A percentile compares a stretch with the other conserved stretches of the same genome.
phyloP scores from a whole-genome alignment of 2,329 filamentous ascomycete genomes.

The Drechslerella stenobrocha region DNA sequence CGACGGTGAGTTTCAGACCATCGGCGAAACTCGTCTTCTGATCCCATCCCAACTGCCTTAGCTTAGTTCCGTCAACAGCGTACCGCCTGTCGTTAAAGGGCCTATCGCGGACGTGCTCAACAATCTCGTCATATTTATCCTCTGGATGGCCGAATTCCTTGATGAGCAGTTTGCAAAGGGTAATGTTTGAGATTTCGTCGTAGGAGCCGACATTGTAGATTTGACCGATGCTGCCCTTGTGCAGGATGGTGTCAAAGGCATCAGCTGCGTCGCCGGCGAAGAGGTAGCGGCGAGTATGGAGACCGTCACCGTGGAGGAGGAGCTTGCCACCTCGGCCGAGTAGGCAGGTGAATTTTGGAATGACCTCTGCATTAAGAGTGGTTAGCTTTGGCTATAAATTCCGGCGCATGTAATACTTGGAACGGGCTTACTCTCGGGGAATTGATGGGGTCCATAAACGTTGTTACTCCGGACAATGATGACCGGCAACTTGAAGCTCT shows the following conservation, averaged over 20 bases:
- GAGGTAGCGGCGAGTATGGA: slow-evolving; percentile 73
- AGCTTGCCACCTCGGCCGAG: slow-evolving; percentile 69
- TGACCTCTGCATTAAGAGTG: slow-evolving; percentile 66
- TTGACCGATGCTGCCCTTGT: slow-evolving; percentile 72
- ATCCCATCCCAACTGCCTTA: slow-evolving; percentile 69
- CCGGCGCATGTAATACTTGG: background rate
- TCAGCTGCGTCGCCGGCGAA: slow-evolving; percentile 79
- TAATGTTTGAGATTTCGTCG: slow-evolving; percentile 75
- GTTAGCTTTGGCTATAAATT: background rate
- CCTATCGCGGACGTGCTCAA: slow-evolving; percentile 75
- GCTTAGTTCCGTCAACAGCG: slow-evolving; percentile 70
- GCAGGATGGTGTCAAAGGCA: slow-evolving; percentile 80
- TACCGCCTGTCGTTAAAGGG: slow-evolving; percentile 78
- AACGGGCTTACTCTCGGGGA: slow-evolving; percentile 70
- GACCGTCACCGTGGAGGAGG: slow-evolving; percentile 75
- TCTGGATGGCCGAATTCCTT: slow-evolving; percentile 66
- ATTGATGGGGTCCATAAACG: slow-evolving; percentile 82
- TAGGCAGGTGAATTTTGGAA: slow-evolving; percentile 77
- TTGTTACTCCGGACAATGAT: slow-evolving; percentile 84
- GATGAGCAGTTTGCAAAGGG: slow-evolving; percentile 69
- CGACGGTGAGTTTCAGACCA: slow-evolving; percentile 67
- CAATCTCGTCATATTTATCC: slow-evolving; percentile 62
- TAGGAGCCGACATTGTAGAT: slow-evolving; percentile 81
- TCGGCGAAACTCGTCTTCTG: slow-evolving; percentile 68
- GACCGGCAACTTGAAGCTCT: slow-evolving; percentile 76